Percentiles rank a stretch among this genome's conserved stretches.
phyloP scores from a whole-genome alignment of 345 rosid genomes.

The Toxicodendron radicans region DNA sequence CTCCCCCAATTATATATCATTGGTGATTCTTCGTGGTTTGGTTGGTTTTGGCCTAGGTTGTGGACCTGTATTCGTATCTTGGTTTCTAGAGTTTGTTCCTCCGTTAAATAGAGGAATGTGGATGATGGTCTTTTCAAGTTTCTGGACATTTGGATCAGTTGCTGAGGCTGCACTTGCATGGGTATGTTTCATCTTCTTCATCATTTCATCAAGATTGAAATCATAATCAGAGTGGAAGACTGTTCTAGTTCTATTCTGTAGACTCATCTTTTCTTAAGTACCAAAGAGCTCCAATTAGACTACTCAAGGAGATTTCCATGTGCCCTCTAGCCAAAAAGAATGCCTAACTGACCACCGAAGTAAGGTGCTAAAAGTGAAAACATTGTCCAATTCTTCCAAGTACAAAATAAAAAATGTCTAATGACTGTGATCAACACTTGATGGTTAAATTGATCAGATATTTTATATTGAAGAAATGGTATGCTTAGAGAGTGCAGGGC shows the following conservation, averaged over 20 bases:
- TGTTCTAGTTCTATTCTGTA: not conserved
- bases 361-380: too few relatives aligned
- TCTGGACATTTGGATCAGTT: constrained; percentile 61
- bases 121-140: constrained; percentile 55
- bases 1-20: constrained; percentile 40
- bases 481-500: too few relatives aligned
- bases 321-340: too few relatives aligned
- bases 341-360: too few relatives aligned
- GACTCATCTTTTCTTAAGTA: not conserved
- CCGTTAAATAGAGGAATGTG: constrained; percentile 51
- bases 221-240: too few relatives aligned
- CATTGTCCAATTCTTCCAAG: too few relatives aligned
- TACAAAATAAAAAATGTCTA: too few relatives aligned
- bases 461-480: too few relatives aligned
- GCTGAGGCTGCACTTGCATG: constrained; percentile 60
- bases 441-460: too few relatives aligned
- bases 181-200: constrained; percentile 35
- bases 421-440: too few relatives aligned
- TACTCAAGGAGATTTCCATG: not conserved
- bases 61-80: constrained; percentile 52
- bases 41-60: constrained; percentile 68
- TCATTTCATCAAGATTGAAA: too few relatives aligned
- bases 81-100: constrained; percentile 66
- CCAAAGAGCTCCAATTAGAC: not conserved
- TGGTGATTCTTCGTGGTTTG: constrained; percentile 40